Base-by-base conservation (phyloP, 805 yeast species). In the Teunomyces funiuensis region DNA sequence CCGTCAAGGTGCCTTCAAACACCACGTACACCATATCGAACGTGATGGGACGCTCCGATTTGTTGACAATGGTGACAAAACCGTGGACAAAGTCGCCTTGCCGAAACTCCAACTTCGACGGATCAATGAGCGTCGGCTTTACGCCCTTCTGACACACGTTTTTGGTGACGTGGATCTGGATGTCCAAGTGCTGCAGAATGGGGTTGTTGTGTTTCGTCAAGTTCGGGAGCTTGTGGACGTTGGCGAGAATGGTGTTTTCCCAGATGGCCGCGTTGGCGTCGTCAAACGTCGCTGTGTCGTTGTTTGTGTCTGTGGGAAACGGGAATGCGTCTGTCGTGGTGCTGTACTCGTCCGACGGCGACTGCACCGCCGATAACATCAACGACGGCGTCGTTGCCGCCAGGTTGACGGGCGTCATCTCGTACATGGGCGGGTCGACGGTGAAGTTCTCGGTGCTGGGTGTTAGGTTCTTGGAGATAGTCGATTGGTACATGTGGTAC, bases 1-100 rank as follows among this genome's bases (percentile, higher is more conserved):
- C 57, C 6, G 59, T 56, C 4, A 65, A 41, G 1, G 57, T 48
- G 1, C 74, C 74, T 51, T 70, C 76, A 43, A 69, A 65, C 5
- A 63, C 71, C 11, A 69, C 70, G 40, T 69, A 70, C 6, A 70
- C 69, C 74, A 70, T 70, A 37, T 70, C 74, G 39, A 70, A 70
- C 0, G 66, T 57, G 6, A 69, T 57, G 4, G 73, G 73, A 20
- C 44, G 44, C 10, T 49, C 33, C 16, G 60, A 54, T 6, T 44
- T 55, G 47, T 70, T 70, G 14, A 45, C 41, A 11, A 70, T 61
- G 8, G 73, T 68, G 26, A 69, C 72, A 47, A 57, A 70, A 3
- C 76, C 76, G 48, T 69, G 74, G 30, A 70, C 55, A 46, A 58
- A 69, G 45, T 70, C 74, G 25, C 73, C 73, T 45, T 66, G 72